Evolutionary conservation across 257 asterid species (phyloP).

Genomic region (Solanum piurae): DNA sequence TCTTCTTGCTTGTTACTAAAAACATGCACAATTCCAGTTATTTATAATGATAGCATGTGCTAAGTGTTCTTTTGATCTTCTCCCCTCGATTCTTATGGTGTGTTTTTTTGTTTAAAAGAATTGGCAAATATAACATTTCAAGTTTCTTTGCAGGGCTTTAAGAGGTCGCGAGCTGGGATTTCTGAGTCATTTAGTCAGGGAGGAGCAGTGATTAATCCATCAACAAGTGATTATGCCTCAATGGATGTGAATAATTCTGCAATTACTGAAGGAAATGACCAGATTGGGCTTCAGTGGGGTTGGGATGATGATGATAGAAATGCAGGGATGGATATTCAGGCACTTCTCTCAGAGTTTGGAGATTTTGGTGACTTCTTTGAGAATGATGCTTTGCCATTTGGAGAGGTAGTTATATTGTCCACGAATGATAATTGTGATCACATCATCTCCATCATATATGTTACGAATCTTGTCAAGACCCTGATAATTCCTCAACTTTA

Average conservation of each 20-base stretch:
- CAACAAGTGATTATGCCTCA: conserved; percentile 59
- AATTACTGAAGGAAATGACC: conserved; percentile 47
- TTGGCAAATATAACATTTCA: not conserved
- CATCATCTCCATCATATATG: not conserved
- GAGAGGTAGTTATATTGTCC: conserved; percentile 58
- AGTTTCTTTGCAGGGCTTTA: conserved; percentile 47
- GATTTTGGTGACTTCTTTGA: conserved; percentile 96
- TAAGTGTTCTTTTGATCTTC: not conserved
- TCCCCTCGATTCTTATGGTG: not conserved
- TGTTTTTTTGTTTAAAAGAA: not conserved
- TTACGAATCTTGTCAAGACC: not conserved
- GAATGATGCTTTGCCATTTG: conserved; percentile 75
- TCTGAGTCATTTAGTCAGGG: conserved; percentile 76
- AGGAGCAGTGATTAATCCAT: conserved; percentile 68
- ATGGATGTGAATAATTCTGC: conserved; percentile 53
- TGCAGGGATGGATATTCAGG: conserved; percentile 75
- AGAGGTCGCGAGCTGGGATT: conserved; percentile 64
- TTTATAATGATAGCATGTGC: not conserved
- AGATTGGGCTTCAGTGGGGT: conserved; percentile 56
- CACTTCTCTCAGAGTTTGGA: conserved; percentile 89
- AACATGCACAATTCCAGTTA: not conserved
- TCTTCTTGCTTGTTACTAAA: not conserved
- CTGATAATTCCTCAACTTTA: not conserved
- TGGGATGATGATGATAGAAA: conserved; percentile 94
- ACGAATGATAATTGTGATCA: not conserved